These are phyloP conservation scores for Tetrapisispora arboricola DNA, from an alignment of 805 yeast genomes.

Conservation along the genomic window DNA sequence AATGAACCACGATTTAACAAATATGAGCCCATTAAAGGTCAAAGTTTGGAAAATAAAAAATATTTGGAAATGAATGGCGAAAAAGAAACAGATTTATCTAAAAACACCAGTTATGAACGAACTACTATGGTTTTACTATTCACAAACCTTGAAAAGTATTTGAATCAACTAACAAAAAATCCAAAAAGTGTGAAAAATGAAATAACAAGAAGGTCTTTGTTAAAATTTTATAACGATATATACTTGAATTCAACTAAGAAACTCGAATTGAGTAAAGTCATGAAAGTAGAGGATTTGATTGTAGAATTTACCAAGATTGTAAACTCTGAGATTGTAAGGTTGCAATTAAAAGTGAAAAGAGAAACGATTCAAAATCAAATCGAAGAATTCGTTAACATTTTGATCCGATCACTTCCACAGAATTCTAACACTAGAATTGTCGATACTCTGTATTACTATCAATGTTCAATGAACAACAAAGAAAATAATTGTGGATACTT, in stretches of 20 bases:
- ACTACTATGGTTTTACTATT: constrained; percentile 31
- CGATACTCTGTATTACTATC: too few species aligned
- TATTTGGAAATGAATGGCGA: too few species aligned
- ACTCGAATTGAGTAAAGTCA: constrained; percentile 24
- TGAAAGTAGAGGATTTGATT: constrained; percentile 37
- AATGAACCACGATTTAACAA: constrained; percentile 52
- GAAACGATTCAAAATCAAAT: constrained; percentile 20
- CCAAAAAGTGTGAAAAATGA: constrained; percentile 29
- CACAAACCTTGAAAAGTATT: constrained; percentile 31
- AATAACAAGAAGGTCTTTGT: constrained; percentile 44
- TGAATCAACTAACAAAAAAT: constrained; percentile 40
- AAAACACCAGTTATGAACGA: too few species aligned
- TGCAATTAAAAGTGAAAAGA: constrained; percentile 16
- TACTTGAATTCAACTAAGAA: constrained; percentile 33
- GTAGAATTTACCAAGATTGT: constrained; percentile 44
- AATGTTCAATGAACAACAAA: too few species aligned
- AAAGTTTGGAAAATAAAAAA: not conserved
- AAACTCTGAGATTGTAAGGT: constrained; percentile 40
- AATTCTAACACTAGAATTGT: not conserved
- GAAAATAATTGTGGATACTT: too few species aligned
- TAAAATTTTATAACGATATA: constrained; percentile 54
- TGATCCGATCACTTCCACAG: constrained; percentile 12
- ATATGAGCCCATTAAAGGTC: not conserved
- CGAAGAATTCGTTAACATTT: constrained; percentile 16
- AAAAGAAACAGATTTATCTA: too few species aligned